Conservation (phyloP, 2,329 filamentous ascomycete genomes). For the Bipolaris gigantea region DNA sequence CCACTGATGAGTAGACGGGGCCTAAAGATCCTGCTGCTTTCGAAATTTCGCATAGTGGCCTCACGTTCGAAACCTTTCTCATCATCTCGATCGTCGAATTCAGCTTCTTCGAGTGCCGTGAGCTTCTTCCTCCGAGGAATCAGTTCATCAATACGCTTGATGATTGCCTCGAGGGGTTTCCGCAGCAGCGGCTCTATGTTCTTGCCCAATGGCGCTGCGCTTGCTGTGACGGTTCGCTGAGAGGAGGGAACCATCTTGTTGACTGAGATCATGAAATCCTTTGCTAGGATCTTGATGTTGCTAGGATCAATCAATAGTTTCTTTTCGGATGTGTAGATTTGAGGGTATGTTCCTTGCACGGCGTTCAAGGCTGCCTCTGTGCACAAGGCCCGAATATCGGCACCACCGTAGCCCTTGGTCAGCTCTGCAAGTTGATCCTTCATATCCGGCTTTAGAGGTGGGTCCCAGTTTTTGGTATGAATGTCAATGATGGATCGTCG, state of each 20-base stretch:
- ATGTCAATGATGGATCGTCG: constrained; percentile 90
- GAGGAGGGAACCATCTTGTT: constrained; percentile 97
- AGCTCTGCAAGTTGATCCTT: constrained; percentile 81
- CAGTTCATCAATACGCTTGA: constrained; percentile 69
- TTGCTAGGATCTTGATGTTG: constrained; percentile 82
- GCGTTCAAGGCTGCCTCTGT: constrained; percentile 95
- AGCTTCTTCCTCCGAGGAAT: constrained; percentile 83
- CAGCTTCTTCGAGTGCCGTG: constrained; percentile 89
- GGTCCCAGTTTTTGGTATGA: constrained; percentile 91
- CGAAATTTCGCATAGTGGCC: constrained; percentile 71
- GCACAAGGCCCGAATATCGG: constrained; percentile 88
- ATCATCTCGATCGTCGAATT: constrained; percentile 83
- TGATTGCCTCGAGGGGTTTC: constrained; percentile 70
- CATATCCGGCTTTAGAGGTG: constrained; percentile 71
- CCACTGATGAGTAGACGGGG: constrained; percentile 84
- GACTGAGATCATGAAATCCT: constrained; percentile 95
- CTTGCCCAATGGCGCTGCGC: constrained; percentile 77
- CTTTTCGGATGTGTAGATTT: constrained; percentile 89
- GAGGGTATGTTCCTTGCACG: constrained; percentile 92
- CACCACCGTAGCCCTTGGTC: constrained; percentile 96
- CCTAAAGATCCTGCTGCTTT: constrained; percentile 82
- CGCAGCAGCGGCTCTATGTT: constrained; percentile 79
- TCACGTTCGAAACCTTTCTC: constrained; percentile 86
- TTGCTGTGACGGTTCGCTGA: constrained; percentile 83
- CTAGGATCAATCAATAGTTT: constrained; percentile 86